Conservation (phyloP, 1,284 basidiomycete species). For the Polyporus tsugae region DNA sequence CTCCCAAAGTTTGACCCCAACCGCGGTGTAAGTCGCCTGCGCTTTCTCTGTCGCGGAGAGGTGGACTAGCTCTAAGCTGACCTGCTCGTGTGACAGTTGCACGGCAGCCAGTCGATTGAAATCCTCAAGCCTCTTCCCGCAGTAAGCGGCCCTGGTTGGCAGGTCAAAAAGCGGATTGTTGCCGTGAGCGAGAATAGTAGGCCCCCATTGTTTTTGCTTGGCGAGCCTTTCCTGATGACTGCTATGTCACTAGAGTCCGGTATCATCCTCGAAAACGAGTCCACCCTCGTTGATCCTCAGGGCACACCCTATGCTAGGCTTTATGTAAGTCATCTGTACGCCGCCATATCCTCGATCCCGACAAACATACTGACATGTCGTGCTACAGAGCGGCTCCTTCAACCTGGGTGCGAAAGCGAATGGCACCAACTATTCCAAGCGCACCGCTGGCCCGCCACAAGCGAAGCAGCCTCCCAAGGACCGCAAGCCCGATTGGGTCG, state of each 20-base stretch:
- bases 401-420: conserved; percentile 80
- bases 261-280: conserved; percentile 74
- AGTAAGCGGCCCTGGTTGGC: conserved; percentile 75
- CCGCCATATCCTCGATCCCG: neutral
- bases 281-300: conserved; percentile 65
- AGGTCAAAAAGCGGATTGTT: conserved; percentile 64
- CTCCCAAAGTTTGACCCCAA: conserved; percentile 73
- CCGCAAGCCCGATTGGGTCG: conserved; percentile 72
- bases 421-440: conserved; percentile 72
- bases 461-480: conserved; percentile 74
- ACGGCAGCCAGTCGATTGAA: conserved; percentile 78
- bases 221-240: neutral
- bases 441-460: conserved; percentile 71
- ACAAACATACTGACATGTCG: neutral
- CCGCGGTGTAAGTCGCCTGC: conserved; percentile 57
- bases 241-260: conserved; percentile 66
- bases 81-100: conserved; percentile 51
- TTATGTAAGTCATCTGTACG: conserved; percentile 55
- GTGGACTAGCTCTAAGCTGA: conserved; percentile 1
- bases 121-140: conserved; percentile 73
- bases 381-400: conserved; percentile 70
- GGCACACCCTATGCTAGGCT: conserved; percentile 69
- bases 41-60: neutral
- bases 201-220: conserved; percentile 33
- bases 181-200: conserved; percentile 82